Base-by-base conservation (phyloP, 2,329 filamentous ascomycete species). In the Colletotrichum costaricense region DNA sequence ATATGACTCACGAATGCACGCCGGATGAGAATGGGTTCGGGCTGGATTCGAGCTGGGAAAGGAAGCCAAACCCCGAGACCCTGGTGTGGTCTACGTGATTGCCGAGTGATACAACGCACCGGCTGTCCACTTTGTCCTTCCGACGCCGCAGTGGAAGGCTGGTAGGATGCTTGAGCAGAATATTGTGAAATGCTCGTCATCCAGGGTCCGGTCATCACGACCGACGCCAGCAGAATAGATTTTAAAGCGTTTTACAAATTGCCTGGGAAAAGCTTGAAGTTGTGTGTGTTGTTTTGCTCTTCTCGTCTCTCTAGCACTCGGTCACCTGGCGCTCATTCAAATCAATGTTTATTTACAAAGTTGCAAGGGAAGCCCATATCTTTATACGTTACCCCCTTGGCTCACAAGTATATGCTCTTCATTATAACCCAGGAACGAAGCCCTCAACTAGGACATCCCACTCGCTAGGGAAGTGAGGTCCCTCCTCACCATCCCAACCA, bases 161-260 rank as follows among this genome's bases (percentile, higher is more conserved):
- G 76, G 76, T 76, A 77, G 76, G 80, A 76, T 73, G 75, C 63
- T 75, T 69, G 72, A 78, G 87, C 88, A 90, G 88, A 90, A 90
- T 90, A 90, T 90, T 90, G 88, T 90, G 88, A 90, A 90, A 90
- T 90, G 88, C 87, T 84, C 72, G 19, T 64, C 63, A 65, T 60
- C 49, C 69, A 62, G 54, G 49, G 71, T 71, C 55, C 16, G 11
- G 33, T 74, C 57, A n/a, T 46, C 12, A 58, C 16, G 71, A 63
- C 59, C 22, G 71, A 74, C 65, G 58, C 73, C 73, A 70, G 73
- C 67, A 64, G 38, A 75, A 64, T 38, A 75, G 64, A 63, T 67
- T 69, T 62, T 8, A 65, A 22, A 49, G 42, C 42, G 19, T 49
- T 49, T 22, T n/a, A 49, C 7, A n/a, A 49, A 69, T 60, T 38